phyloP scores from a whole-genome alignment of 371 early-diverging fungal genomes.

The Batkoa obscura region DNA sequence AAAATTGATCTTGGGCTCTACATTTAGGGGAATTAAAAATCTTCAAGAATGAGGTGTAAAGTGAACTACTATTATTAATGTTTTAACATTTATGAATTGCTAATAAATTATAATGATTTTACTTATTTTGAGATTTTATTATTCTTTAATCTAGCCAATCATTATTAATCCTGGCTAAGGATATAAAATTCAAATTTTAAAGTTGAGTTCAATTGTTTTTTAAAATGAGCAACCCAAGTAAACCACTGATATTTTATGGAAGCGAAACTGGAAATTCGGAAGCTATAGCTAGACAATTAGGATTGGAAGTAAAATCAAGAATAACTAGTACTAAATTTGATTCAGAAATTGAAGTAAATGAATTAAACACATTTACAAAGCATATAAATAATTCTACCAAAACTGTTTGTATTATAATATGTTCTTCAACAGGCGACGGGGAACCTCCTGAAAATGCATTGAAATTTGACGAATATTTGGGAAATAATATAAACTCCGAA shows the following conservation, averaged over 20 bases:
- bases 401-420: slow-evolving; percentile 52
- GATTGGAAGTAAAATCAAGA: background rate
- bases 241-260: background rate
- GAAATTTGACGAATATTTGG: slow-evolving; percentile 27
- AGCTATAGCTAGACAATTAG: background rate
- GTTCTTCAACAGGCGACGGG: slow-evolving; percentile 89
- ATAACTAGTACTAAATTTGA: background rate
- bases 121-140: too few relatives aligned
- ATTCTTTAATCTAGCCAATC: too few relatives aligned
- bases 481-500: background rate
- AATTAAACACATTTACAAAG: background rate
- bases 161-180: too few relatives aligned
- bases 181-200: too few relatives aligned
- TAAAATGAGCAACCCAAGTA: too few relatives aligned
- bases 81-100: too few relatives aligned
- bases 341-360: background rate
- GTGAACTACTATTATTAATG: too few relatives aligned
- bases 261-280: slow-evolving; percentile 2
- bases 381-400: background rate
- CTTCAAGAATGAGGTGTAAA: too few relatives aligned
- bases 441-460: slow-evolving; percentile 85
- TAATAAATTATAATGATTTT: too few relatives aligned
- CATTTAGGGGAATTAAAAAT: too few relatives aligned
- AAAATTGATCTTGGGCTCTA: too few relatives aligned
- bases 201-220: too few relatives aligned